Evolutionary conservation across 768 basidiomycete species (phyloP).

Genomic region (Lentinula guzmanii): DNA sequence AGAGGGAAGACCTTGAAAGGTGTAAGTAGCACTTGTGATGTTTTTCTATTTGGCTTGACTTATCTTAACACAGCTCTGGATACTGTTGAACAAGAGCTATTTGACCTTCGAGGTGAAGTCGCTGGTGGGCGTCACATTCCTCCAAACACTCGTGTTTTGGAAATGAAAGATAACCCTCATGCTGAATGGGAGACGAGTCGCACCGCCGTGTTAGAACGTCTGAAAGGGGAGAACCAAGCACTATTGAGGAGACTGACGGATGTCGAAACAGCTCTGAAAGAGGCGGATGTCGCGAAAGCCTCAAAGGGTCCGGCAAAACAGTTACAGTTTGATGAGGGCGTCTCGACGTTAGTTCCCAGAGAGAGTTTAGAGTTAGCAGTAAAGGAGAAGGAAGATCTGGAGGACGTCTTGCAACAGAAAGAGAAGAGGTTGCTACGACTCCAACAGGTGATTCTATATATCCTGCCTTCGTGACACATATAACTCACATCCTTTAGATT

Average conservation of each 20-base stretch:
- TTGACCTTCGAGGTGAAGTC: slow-evolving; percentile 72
- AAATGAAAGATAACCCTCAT: slow-evolving; percentile 76
- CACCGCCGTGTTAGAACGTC: slow-evolving; percentile 64
- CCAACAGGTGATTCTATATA: slow-evolving; percentile 55
- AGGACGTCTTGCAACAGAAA: slow-evolving; percentile 63
- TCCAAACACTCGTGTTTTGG: slow-evolving; percentile 62
- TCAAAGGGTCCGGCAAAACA: not conserved
- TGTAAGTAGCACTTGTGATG: not conserved
- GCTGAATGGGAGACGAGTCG: slow-evolving; percentile 74
- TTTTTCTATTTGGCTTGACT: slow-evolving; percentile 8
- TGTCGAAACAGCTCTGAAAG: slow-evolving; percentile 38
- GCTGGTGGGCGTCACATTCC: slow-evolving; percentile 73
- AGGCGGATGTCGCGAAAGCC: slow-evolving; percentile 15
- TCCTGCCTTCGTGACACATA: not conserved
- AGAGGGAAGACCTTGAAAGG: slow-evolving; percentile 1
- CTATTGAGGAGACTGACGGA: slow-evolving; percentile 62
- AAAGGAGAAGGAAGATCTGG: slow-evolving; percentile 64
- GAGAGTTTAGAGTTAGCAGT: slow-evolving; percentile 73
- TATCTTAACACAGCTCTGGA: slow-evolving; percentile 49
- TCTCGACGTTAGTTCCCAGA: slow-evolving; percentile 57
- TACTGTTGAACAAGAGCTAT: slow-evolving; percentile 69
- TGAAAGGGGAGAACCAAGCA: slow-evolving; percentile 81
- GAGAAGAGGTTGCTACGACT: slow-evolving; percentile 77
- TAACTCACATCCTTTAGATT: slow-evolving; percentile 32
- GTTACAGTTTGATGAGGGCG: not conserved